Base-by-base conservation (phyloP, 129 eudicot species). In the Chrysanthemum makinoi region DNA sequence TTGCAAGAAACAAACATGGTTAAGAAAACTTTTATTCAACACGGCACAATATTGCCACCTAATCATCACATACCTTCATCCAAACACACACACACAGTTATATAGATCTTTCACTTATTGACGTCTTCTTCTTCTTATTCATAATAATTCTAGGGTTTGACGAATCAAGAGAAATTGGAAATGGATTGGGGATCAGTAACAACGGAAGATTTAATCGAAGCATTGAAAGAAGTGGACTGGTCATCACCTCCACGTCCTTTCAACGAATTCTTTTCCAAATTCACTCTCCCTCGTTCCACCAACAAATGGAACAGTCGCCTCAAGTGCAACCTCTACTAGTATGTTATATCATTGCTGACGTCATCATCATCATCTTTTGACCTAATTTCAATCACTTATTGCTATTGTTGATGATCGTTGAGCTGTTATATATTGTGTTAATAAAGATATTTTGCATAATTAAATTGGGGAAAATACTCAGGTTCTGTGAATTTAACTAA, bases 101-200 rank as follows among this genome's bases (percentile, higher is more conserved):
- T 22, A 2, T 28, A 28, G 33, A 28, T 28, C 33, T 28, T 28
- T 28, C 33, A 28, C 33, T 28, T 28, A 28, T 28, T 28, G 33
- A 28, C 33, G 33, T 28, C 4, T 28, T 28, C 33, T 28, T 28
- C 33, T 28, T 28, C 33, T 28, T 28, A 22, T 22, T 28, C 33
- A 28, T 0, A 33, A 3, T 39, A 39, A 1, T 39, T 6, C 8
- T 35, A 35, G 43, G 43, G 43, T 35, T 35, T 35, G 7, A 30
- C 35, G 6, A 30, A 22, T 30, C 35, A 11, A 10, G 54, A 15
- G 3, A 15, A 14, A 6, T 0, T 2, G 3, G 47, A 7, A 59
- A 93, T 93, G 98, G 98, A 89, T 84, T 93, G 98, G 98, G 86
- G 95, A 15, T 87, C 79, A 62, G 98, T 93, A 28, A 87, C 96